Base-by-base conservation (phyloP, 192 early-diverging fungal genomes). In the Linderina pennispora region DNA sequence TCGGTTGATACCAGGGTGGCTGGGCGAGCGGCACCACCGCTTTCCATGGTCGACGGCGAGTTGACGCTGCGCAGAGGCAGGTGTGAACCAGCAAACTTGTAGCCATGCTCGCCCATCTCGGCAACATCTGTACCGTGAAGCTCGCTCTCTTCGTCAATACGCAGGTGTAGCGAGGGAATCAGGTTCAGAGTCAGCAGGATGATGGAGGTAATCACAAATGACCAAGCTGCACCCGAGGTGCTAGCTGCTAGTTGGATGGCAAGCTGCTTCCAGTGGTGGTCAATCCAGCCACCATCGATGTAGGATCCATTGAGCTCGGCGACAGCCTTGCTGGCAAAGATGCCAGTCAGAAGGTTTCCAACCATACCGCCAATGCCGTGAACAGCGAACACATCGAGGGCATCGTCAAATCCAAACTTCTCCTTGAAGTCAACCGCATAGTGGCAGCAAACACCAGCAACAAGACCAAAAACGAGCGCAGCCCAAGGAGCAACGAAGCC, bases 351-450 rank as follows among this genome's bases (percentile, higher is more conserved):
- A 38, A 96, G 36, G 32, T 83, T 81, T 1, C 93, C 93, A 28
- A 90, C 75, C 36, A 81, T 45, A 15, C 92, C 94, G 32, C 89
- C 87, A 15, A 92, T 76, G 35, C 86, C 91, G 53, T 97, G 93
- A 9, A 89, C 80, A 43, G 84, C 82, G 82, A 88, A 97, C 8
- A 90, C 91, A 61, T 97, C 91, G 25, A 92, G 80, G 20, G 91
- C 84, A 66, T 95, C 90, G 62, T 94, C 94, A 75, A 86, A 93
- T 34, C 88, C 81, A 47, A 94, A 72, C 36, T 75, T 69, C 46
- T 85, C 78, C 82, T 97, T 97, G 32, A 92, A 54, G 15, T 87
- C 79, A 17, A 85, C 81, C 8, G 82, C 84, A 50, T 84, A 71
- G 74, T 95, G 92, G 75, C 92, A 94, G 18, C 66, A 66, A 8